Conservation (phyloP, 2,329 filamentous ascomycete genomes). For the Talaromyces albobiverticillius region DNA sequence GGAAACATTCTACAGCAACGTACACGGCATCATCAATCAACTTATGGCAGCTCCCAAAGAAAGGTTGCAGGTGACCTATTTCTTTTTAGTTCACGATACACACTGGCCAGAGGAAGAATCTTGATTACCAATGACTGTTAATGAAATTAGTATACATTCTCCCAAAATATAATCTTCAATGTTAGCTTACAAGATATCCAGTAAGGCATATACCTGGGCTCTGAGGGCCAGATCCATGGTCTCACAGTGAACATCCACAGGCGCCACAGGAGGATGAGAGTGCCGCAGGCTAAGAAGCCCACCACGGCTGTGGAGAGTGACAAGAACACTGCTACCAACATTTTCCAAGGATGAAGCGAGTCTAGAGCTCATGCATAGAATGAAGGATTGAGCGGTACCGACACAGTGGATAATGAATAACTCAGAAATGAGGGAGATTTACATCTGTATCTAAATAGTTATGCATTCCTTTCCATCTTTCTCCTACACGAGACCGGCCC, state of each 20-base stretch:
- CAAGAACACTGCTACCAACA: background rate
- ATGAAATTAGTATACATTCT: background rate
- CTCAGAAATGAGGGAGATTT: too few relatives aligned
- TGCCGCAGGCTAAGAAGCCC: background rate
- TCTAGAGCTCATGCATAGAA: too few relatives aligned
- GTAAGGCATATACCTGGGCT: constrained; percentile 1
- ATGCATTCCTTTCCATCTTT: too few relatives aligned
- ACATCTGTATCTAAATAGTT: too few relatives aligned
- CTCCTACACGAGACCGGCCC: too few relatives aligned
- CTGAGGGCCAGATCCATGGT: constrained; percentile 1
- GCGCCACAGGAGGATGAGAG: background rate
- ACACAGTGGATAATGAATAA: too few relatives aligned
- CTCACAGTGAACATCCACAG: constrained; percentile 2
- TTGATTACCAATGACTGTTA: background rate
- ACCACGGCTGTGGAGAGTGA: background rate
- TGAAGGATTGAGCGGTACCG: too few relatives aligned
- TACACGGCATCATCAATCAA: constrained; percentile 1
- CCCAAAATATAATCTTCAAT: too few relatives aligned
- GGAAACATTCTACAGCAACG: too few relatives aligned
- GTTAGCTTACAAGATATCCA: constrained; percentile 7
- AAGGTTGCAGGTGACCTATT: constrained; percentile 2
- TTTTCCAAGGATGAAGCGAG: background rate
- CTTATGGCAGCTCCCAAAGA: constrained; percentile 1
- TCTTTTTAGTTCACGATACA: background rate
- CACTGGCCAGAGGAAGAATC: background rate